Evolutionary conservation across 2,329 filamentous ascomycete genomes (phyloP), one percentile per base, ranked within the genome.

Genomic region (Colletotrichum shisoi): DNA sequence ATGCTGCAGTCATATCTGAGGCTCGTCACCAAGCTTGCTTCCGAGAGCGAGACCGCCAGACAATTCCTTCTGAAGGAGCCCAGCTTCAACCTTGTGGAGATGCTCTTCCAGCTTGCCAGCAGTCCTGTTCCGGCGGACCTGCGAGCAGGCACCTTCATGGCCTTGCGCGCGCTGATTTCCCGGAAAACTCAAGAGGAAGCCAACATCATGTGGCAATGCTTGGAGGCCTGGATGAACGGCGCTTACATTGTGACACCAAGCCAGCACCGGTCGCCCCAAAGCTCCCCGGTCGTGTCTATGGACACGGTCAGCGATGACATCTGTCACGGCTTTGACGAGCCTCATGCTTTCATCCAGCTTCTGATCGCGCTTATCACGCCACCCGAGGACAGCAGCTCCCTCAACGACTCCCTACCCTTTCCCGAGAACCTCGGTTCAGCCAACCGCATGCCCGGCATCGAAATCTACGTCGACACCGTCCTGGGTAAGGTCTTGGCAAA

Each of bases 1-100:
- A 97, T 99, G 92, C 84, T 99, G 34, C 93, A 97, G 75, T 94
- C 93, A 72, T 98, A 98, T 76, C 83, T 99, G 59, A 89, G 94
- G 37, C 84, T 99, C 5, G 91, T 97, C 72, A 88, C 92, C 3
- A 93, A 96, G 76, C 82, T 99, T 11, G 89, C 90, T 69, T 84
- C 85, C 24, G 88, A 94, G 74, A 97, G 92, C 73, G 82, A 85
- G 66, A 81, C 83, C 21, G 91, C 93, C 1, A 86, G 94, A 57
- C 80, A 85, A 40, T 97, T 90, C 82, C 83, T 98, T 67, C 80
- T 96, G 24, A 84, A 87, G 48, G 85, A 82, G 62, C 77, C 89
- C 24, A 85, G 77, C 6, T 89, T 92, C 72, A 89, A 88, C 71
- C 81, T 97, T 46, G 85, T 91, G 8, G 87, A 90, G 46, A 87